Base-by-base conservation (phyloP, 768 basidiomycete species). In the Galerina marginata region DNA sequence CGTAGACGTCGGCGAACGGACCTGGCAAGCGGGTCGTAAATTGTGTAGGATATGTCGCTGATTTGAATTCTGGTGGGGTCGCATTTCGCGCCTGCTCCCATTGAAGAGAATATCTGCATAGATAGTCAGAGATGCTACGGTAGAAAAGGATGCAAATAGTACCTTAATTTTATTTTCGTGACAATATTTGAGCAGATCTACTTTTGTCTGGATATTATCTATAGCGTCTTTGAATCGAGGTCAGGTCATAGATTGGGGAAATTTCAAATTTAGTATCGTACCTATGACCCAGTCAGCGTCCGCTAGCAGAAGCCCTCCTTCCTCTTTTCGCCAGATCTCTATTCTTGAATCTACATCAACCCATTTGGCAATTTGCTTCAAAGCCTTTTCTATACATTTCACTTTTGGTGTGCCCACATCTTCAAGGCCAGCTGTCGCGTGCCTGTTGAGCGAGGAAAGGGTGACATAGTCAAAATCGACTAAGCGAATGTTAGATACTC, bases 331-430 rank as follows among this genome's bases (percentile, higher is more conserved):
- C 93, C 96, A 99, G 0, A 99, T 74, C 16, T 94, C 93, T 6
- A 93, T 79, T 11, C 90, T 82, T 4, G 89, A 79, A 54, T 99
- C 97, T 29, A 99, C 88, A 64, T 93, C 79, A 1, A 93, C 89
- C 87, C 92, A 95, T n/a, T 87, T 85, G 9, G 93, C 85, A 46
- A 99, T 86, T 47, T 87, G 77, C 58, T 84, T 86, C 62, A 92
- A 80, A 2, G 84, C 79, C 49, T 83, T 82, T 69, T 90, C 86
- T 65, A 97, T 77, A 75, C 89, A 86, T 66, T 78, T 79, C 7
- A 98, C 96, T 74, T 99, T 99, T 1, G 96, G 90, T 10, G 88
- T 95, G 20, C 95, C 96, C 43, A 99, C 97, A 68, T 98, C 95
- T 2, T 87, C 78, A n/a, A 92, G 82, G 2, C 83, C 82, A 9